Conservation (phyloP, 106 monocot genomes). For the Dendrobium nobile region DNA sequence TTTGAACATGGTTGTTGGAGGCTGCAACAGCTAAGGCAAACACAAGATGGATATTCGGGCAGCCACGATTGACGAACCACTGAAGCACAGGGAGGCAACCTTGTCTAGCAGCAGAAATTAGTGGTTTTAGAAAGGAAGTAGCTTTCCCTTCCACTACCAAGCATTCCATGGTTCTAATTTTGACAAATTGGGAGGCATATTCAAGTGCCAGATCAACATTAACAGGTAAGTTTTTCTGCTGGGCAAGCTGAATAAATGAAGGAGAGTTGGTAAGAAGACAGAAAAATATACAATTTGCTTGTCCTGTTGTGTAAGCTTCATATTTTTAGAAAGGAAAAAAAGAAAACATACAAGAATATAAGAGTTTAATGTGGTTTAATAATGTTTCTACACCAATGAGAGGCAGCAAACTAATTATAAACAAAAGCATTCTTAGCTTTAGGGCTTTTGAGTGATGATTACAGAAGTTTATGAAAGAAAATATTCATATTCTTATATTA, state of each 20-base stretch:
- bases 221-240: constrained; percentile 73
- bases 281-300: too few species aligned
- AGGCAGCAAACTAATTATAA: too few species aligned
- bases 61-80: constrained; percentile 74
- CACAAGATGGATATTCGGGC: constrained; percentile 77
- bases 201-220: constrained; percentile 82
- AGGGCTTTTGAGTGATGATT: too few species aligned
- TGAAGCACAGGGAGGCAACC: constrained; percentile 65
- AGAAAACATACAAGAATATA: too few species aligned
- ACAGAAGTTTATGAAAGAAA: too few species aligned
- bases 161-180: constrained; percentile 79
- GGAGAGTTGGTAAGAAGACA: too few species aligned
- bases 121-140: constrained; percentile 62
- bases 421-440: too few species aligned
- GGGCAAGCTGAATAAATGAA: constrained; percentile 54
- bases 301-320: too few species aligned
- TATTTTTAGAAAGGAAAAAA: too few species aligned
- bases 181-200: constrained; percentile 74
- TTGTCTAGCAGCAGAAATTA: constrained; percentile 72
- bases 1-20: constrained; percentile 50
- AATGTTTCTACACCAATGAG: too few species aligned
- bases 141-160: constrained; percentile 71
- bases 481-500: too few species aligned
- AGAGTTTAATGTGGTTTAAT: too few species aligned
- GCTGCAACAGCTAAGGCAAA: constrained; percentile 79